These are phyloP conservation scores for Aspergillus terreus DNA, from an alignment of 2,329 filamentous ascomycete genomes.

Conservation along the genomic window DNA sequence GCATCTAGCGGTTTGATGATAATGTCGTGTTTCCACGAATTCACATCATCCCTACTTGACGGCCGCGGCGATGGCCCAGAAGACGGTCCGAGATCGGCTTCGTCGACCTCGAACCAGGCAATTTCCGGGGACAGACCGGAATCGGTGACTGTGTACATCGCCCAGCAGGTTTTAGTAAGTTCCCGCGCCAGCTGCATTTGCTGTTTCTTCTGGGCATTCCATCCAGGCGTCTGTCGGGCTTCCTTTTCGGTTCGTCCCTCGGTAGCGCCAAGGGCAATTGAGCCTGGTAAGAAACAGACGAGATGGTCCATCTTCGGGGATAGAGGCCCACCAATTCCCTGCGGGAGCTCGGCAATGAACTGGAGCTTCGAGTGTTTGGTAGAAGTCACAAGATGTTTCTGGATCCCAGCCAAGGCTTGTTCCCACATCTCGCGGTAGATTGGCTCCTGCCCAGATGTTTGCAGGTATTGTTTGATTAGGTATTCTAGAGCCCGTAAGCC, in stretches of 20 bases:
- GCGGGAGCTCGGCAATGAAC: slow-evolving; percentile 81
- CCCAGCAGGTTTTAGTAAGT: slow-evolving; percentile 96
- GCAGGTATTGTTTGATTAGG: slow-evolving; percentile 95
- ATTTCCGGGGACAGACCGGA: slow-evolving; percentile 93
- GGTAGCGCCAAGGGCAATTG: slow-evolving; percentile 84
- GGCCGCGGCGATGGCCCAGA: too few relatives aligned
- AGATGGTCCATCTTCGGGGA: slow-evolving; percentile 96
- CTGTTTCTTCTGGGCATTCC: slow-evolving; percentile 75
- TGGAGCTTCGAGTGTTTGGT: slow-evolving; percentile 75
- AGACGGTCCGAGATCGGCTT: slow-evolving; percentile 21
- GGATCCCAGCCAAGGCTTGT: slow-evolving; percentile 76
- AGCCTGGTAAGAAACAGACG: slow-evolving; percentile 95
- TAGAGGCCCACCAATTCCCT: slow-evolving; percentile 63
- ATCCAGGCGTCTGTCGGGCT: slow-evolving; percentile 53
- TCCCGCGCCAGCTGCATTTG: slow-evolving; percentile 86
- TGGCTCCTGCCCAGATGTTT: slow-evolving; percentile 80
- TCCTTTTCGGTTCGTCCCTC: slow-evolving; percentile 73
- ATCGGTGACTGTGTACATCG: slow-evolving; percentile 86
- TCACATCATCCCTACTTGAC: too few relatives aligned
- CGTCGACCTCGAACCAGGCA: slow-evolving; percentile 75
- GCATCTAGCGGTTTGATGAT: slow-evolving; percentile 51
- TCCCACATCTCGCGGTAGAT: slow-evolving; percentile 93
- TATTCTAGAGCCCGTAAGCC: slow-evolving; percentile 59
- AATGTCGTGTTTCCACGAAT: too few relatives aligned
- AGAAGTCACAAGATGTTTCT: slow-evolving; percentile 89